These are phyloP conservation scores for Soucietia sequanensis DNA, from an alignment of 805 yeast genomes.

Conservation along the genomic window DNA sequence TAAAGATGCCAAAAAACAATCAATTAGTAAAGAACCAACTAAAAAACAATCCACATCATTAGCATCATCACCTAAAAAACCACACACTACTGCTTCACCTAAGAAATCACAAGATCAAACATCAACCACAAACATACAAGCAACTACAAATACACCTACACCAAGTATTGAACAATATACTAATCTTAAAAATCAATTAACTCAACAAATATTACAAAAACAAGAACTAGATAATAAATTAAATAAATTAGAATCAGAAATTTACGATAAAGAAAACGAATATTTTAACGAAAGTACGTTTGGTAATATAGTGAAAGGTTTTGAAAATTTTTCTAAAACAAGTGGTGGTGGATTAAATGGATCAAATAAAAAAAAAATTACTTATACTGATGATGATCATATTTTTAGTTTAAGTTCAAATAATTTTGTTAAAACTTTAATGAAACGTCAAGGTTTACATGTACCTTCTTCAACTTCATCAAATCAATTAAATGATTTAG, in stretches of 20 bases:
- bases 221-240: constrained; percentile 64
- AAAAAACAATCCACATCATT: constrained; percentile 5
- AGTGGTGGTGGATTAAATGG: constrained; percentile 22
- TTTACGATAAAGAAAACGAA: constrained; percentile 73
- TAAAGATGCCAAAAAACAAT: constrained; percentile 1
- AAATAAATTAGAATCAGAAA: constrained; percentile 67
- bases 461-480: constrained; percentile 9
- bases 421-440: constrained; percentile 57
- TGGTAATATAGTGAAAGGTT: constrained; percentile 89
- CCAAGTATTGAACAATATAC: constrained; percentile 53
- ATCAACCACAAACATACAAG: not conserved
- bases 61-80: constrained; percentile 10
- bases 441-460: constrained; percentile 44
- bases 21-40: constrained; percentile 2
- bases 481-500: constrained; percentile 38
- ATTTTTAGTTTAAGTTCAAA: constrained; percentile 76
- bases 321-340: constrained; percentile 70
- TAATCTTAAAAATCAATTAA: constrained; percentile 62
- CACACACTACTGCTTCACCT: constrained; percentile 8
- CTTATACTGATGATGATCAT: constrained; percentile 72
- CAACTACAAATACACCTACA: not conserved
- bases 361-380: constrained; percentile 46
- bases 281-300: constrained; percentile 70
- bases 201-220: constrained; percentile 60
- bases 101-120: not conserved